These are phyloP conservation scores for Kodamaea jinghongensis DNA, from an alignment of 805 yeast species.

Conservation along the genomic window DNA sequence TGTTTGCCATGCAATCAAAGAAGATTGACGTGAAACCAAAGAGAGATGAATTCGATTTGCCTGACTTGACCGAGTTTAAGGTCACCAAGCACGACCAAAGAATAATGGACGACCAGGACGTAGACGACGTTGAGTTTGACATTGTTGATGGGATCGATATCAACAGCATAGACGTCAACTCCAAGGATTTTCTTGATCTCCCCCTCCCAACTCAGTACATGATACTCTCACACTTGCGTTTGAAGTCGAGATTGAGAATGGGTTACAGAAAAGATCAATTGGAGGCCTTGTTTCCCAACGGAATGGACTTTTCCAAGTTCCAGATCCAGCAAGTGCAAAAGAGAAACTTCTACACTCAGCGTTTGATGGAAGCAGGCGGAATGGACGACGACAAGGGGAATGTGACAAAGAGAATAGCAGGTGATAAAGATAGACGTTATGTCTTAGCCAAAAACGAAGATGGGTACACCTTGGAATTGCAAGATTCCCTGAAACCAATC, in stretches of 20 bases:
- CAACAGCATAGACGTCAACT: slow-evolving; percentile 77
- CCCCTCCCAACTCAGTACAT: slow-evolving; percentile 88
- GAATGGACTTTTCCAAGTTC: slow-evolving; percentile 87
- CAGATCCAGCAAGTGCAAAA: slow-evolving; percentile 92
- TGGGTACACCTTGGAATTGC: slow-evolving; percentile 79
- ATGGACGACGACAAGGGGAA: slow-evolving; percentile 54
- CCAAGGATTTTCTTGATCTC: slow-evolving; percentile 69
- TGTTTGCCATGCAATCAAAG: slow-evolving; percentile 79
- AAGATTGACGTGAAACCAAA: slow-evolving; percentile 37
- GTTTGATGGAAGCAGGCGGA: slow-evolving; percentile 79
- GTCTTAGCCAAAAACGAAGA: slow-evolving; percentile 70
- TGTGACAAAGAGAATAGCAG: slow-evolving; percentile 64
- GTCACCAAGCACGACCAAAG: slow-evolving; percentile 64
- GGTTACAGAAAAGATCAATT: slow-evolving; percentile 92
- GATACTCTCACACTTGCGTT: slow-evolving; percentile 75
- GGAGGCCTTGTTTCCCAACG: slow-evolving; percentile 73
- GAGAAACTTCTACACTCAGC: slow-evolving; percentile 86
- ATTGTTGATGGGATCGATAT: slow-evolving; percentile 69
- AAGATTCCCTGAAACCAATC: slow-evolving; percentile 45
- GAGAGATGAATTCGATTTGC: slow-evolving; percentile 85
- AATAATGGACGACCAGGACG: slow-evolving; percentile 70
- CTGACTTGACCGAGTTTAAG: slow-evolving; percentile 57
- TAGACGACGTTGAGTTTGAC: slow-evolving; percentile 45
- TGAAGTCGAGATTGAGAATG: slow-evolving; percentile 88
- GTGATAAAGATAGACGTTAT: slow-evolving; percentile 77